Conservation (phyloP, 116 monocot genomes). For the Dioscorea cayenensis region DNA sequence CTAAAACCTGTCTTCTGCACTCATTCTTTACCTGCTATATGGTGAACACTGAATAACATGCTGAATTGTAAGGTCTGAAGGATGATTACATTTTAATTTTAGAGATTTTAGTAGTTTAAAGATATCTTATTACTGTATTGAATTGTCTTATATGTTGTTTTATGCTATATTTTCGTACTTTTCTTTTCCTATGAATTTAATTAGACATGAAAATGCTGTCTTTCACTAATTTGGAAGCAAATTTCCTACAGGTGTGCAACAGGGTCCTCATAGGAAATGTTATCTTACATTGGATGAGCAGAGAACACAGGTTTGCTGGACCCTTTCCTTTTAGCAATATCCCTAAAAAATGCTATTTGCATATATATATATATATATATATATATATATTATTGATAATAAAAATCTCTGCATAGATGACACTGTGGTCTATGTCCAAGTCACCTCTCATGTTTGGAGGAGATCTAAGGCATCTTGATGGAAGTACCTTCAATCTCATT, state of each 20-base stretch:
- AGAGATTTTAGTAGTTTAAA: too few relatives aligned
- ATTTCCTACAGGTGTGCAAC: conserved; percentile 36
- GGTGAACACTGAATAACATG: too few relatives aligned
- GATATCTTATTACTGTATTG: too few relatives aligned
- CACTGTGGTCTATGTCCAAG: conserved; percentile 88
- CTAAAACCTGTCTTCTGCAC: neutral
- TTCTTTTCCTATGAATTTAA: neutral
- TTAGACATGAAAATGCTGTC: neutral
- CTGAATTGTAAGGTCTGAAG: too few relatives aligned
- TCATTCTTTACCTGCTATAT: neutral
- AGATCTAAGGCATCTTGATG: conserved; percentile 64
- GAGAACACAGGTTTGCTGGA: conserved; percentile 53
- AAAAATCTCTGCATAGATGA: conserved; percentile 43
- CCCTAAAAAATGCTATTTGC: neutral
- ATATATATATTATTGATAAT: neutral
- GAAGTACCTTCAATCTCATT: conserved; percentile 51
- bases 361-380: neutral
- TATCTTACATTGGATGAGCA: conserved; percentile 72
- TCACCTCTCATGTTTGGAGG: conserved; percentile 98
- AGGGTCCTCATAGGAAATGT: conserved; percentile 76
- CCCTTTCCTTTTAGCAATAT: neutral
- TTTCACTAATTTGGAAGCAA: neutral
- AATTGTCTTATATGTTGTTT: too few relatives aligned
- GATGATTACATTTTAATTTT: too few relatives aligned
- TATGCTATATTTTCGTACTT: neutral